Conservation (phyloP, 1,139 yeast species). For the Blastobotrys buckinghamii region DNA sequence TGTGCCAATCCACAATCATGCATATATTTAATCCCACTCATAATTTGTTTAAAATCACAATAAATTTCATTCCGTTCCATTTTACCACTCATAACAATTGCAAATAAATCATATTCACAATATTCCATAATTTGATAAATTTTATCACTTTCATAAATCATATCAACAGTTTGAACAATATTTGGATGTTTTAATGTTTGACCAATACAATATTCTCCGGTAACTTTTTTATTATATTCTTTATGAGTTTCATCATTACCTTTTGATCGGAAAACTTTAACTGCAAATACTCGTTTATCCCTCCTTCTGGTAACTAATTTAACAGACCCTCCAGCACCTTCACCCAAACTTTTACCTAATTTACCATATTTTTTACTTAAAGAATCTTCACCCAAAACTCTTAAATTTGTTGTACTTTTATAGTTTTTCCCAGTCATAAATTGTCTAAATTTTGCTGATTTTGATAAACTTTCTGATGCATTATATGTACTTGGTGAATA, state of each 20-base stretch:
- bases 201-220: constrained; percentile 94
- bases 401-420: constrained; percentile 18
- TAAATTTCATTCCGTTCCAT: constrained; percentile 82
- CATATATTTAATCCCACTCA: constrained; percentile 74
- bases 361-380: constrained; percentile 71
- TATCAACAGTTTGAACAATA: constrained; percentile 85
- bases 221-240: constrained; percentile 88
- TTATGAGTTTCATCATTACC: constrained; percentile 71
- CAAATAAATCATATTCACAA: constrained; percentile 88
- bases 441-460: constrained; percentile 6
- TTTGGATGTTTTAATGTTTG: constrained; percentile 86
- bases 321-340: constrained; percentile 96
- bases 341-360: constrained; percentile 82
- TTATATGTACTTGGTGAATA: background rate
- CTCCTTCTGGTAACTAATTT: constrained; percentile 61
- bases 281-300: constrained; percentile 78
- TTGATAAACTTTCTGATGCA: background rate
- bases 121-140: constrained; percentile 93
- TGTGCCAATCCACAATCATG: constrained; percentile 89
- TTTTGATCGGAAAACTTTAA: constrained; percentile 81
- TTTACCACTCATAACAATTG: constrained; percentile 91
- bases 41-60: constrained; percentile 85
- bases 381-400: constrained; percentile 31
- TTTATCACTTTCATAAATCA: constrained; percentile 81
- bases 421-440: constrained; percentile 13